Evolutionary conservation across 306 rosid genomes (phyloP).

Genomic region (Carpinus fangiana): DNA sequence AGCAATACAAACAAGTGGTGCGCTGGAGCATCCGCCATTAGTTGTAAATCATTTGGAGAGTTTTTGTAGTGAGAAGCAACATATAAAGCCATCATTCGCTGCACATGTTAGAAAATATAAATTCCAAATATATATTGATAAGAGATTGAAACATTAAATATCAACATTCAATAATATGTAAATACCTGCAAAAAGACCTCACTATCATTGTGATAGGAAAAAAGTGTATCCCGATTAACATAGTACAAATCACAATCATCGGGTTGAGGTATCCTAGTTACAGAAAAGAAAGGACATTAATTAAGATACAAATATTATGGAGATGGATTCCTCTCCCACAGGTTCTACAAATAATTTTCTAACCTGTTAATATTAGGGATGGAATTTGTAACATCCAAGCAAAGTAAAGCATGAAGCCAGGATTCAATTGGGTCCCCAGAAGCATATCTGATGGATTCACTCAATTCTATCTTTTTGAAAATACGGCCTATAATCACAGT

Average conservation of each 20-base stretch:
- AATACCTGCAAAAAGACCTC: slow-evolving; percentile 95
- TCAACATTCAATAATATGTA: slow-evolving; percentile 15
- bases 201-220: slow-evolving; percentile 87
- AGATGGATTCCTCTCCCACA: slow-evolving; percentile 20
- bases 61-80: slow-evolving; percentile 98
- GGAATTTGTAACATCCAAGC: slow-evolving; percentile 78
- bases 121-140: slow-evolving; percentile 16
- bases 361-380: slow-evolving; percentile 82
- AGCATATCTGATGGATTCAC: slow-evolving; percentile 92
- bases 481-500: slow-evolving; percentile 57
- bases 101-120: slow-evolving; percentile 40
- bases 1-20: slow-evolving; percentile 94
- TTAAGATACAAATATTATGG: neutral
- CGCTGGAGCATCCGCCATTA: slow-evolving; percentile 98
- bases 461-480: slow-evolving; percentile 83
- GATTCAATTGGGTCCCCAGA: slow-evolving; percentile 85
- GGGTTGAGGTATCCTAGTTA: slow-evolving; percentile 77
- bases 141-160: slow-evolving; percentile 21
- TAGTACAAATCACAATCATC: slow-evolving; percentile 88
- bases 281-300: slow-evolving; percentile 20
- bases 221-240: slow-evolving; percentile 94
- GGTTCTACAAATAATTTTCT: slow-evolving; percentile 15
- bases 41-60: slow-evolving; percentile 95
- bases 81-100: slow-evolving; percentile 98
- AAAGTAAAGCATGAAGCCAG: slow-evolving; percentile 86